Evolutionary conservation across 805 yeast genomes (phyloP).

Genomic region (Sporopachydermia quercuum): DNA sequence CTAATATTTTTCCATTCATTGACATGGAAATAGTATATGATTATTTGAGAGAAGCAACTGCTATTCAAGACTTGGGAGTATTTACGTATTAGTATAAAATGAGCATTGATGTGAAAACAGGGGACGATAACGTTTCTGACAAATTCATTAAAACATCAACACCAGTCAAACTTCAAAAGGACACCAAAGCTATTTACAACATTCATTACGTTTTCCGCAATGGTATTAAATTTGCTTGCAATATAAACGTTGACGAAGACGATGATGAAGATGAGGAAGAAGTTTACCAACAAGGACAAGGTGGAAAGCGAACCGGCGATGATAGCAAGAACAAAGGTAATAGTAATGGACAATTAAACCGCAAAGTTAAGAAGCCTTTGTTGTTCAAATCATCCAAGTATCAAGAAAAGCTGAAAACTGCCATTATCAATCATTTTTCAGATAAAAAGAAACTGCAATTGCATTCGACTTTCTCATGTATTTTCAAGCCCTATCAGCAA

Average conservation of each 20-base stretch:
- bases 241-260: neutral
- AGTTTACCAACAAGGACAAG: too few species aligned
- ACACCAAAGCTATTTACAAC: neutral
- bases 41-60: too few species aligned
- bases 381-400: neutral
- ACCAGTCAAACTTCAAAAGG: neutral
- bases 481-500: neutral
- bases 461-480: neutral
- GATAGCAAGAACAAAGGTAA: neutral
- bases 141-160: too few species aligned
- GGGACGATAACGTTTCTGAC: too few species aligned
- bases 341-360: too few species aligned
- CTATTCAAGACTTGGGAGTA: too few species aligned
- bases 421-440: neutral
- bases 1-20: too few species aligned
- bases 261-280: constrained; percentile 1
- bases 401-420: neutral
- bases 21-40: too few species aligned
- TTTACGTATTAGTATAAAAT: too few species aligned
- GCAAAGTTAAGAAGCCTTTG: neutral
- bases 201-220: constrained; percentile 1
- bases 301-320: too few species aligned
- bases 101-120: too few species aligned
- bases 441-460: neutral
- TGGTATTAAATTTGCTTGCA: neutral